Conservation (phyloP, 257 asterid genomes). For the Mentha longifolia region DNA sequence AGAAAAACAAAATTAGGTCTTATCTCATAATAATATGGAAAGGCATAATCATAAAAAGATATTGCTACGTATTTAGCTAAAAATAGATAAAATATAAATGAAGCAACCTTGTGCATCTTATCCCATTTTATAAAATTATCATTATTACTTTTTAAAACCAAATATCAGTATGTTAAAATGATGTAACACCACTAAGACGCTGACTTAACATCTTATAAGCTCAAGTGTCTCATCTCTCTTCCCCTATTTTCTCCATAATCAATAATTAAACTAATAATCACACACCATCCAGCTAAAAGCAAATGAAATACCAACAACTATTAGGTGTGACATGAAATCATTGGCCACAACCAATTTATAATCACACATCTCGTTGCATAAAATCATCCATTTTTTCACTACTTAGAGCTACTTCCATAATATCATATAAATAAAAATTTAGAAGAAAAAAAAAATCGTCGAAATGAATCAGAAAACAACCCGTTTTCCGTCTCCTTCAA, state of each 20-base stretch:
- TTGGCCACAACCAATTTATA: conserved; percentile 14
- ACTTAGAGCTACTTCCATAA: not conserved
- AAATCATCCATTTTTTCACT: not conserved
- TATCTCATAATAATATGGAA: too few species aligned
- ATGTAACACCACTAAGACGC: conserved; percentile 39
- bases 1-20: too few species aligned
- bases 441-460: not conserved
- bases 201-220: conserved; percentile 38
- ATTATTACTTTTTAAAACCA: too few species aligned
- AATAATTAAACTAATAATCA: conserved; percentile 13
- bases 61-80: not conserved
- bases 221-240: conserved; percentile 45
- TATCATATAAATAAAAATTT: not conserved
- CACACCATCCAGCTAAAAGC: conserved; percentile 18
- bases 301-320: conserved; percentile 47
- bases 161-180: conserved; percentile 29
- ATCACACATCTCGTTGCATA: conserved; percentile 14
- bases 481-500: conserved; percentile 2
- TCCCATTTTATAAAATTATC: not conserved
- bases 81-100: not conserved
- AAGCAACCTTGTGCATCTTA: not conserved
- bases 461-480: conserved; percentile 26
- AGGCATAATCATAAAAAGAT: not conserved
- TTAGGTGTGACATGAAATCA: conserved; percentile 50
- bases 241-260: conserved; percentile 27